Percentiles rank a stretch among this genome's conserved stretches.
Conservation (phyloP, 768 basidiomycete species). For the Lentinula detonsa region DNA sequence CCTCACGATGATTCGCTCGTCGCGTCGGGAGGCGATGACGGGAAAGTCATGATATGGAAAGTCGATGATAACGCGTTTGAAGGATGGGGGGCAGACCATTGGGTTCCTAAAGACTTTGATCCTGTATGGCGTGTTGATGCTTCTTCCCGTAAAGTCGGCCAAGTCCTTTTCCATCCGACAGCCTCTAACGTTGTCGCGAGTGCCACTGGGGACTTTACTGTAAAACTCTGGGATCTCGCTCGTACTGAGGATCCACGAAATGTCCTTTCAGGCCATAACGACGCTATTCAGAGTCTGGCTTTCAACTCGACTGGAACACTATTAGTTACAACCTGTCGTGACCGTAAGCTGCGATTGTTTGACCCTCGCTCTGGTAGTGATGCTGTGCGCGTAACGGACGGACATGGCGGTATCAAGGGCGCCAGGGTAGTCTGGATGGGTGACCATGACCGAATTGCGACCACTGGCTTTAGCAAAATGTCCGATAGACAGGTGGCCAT, state of each 20-base stretch:
- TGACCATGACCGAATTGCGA: constrained; percentile 79
- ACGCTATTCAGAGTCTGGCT: constrained; percentile 80
- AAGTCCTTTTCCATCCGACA: constrained; percentile 91
- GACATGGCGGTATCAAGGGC: constrained; percentile 92
- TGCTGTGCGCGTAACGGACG: constrained; percentile 78
- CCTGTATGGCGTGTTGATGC: constrained; percentile 79
- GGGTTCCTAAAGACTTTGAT: constrained; percentile 79
- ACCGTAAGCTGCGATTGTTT: constrained; percentile 88
- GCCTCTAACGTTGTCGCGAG: constrained; percentile 82
- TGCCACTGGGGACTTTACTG: constrained; percentile 74
- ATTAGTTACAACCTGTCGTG: constrained; percentile 86
- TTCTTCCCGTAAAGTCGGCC: constrained; percentile 86
- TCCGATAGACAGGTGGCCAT: constrained; percentile 86
- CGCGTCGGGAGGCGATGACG: constrained; percentile 91
- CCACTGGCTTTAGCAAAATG: constrained; percentile 97
- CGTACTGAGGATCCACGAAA: constrained; percentile 58
- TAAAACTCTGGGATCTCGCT: constrained; percentile 90
- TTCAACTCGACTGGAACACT: constrained; percentile 80
- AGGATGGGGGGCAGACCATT: constrained; percentile 79
- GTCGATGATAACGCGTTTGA: constrained; percentile 65
- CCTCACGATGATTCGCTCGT: constrained; percentile 90
- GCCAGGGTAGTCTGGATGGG: constrained; percentile 90
- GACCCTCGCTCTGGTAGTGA: constrained; percentile 82
- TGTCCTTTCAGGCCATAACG: constrained; percentile 69
- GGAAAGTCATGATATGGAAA: constrained; percentile 90